Evolutionary conservation across 2,329 filamentous ascomycete genomes (phyloP).

Genomic region (Cadophora luteo-olivacea): DNA sequence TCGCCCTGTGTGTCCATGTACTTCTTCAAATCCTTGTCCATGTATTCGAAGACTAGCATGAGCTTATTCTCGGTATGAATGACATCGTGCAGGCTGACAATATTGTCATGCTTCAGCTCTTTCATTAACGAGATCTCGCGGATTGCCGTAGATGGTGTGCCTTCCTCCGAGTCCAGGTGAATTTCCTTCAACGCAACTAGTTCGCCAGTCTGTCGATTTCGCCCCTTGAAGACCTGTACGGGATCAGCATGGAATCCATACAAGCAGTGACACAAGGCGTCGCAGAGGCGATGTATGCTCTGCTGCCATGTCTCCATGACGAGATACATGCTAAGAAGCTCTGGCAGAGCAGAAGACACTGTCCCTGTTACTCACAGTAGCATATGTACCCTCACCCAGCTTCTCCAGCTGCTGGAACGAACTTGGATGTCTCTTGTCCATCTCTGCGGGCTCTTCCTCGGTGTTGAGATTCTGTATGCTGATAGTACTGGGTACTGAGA

Average conservation of each 20-base stretch:
- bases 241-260: constrained; percentile 29
- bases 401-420: constrained; percentile 99
- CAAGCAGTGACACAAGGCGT: not conserved
- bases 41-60: constrained; percentile 98
- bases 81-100: constrained; percentile 95
- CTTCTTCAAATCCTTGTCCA: constrained; percentile 98
- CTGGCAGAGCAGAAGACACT: not conserved
- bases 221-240: constrained; percentile 91
- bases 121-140: constrained; percentile 99
- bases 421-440: constrained; percentile 89
- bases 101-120: constrained; percentile 98
- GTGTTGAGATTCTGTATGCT: constrained; percentile 43
- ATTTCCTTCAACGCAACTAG: constrained; percentile 98
- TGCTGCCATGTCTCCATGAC: not conserved
- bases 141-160: constrained; percentile 95
- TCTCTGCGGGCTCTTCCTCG: constrained; percentile 48
- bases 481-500: constrained; percentile 43
- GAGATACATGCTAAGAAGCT: no score
- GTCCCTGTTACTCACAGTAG: constrained; percentile 69
- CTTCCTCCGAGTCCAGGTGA: constrained; percentile 97
- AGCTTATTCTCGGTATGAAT: constrained; percentile 99
- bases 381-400: constrained; percentile 98
- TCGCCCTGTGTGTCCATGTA: constrained; percentile 97
- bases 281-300: not conserved
- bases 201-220: constrained; percentile 95